Conservation (phyloP, 2,329 filamentous ascomycete genomes). For the Dactylellina haptotyla region DNA sequence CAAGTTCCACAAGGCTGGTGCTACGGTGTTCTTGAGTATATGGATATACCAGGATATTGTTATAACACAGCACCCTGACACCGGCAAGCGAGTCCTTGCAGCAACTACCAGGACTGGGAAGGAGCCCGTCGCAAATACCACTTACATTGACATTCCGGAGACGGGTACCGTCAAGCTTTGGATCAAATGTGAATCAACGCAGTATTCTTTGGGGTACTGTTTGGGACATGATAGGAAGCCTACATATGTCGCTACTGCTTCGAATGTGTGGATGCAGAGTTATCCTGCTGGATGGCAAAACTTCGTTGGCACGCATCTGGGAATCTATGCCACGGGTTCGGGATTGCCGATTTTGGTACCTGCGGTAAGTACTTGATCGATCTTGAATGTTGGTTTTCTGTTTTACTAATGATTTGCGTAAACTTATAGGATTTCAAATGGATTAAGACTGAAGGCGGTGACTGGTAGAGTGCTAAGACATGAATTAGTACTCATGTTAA, state of each 20-base stretch:
- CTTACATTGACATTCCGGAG: conserved; percentile 51
- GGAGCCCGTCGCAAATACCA: conserved; percentile 49
- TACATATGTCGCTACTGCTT: conserved; percentile 52
- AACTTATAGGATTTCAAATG: conserved; percentile 54
- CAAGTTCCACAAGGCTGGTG: conserved; percentile 53
- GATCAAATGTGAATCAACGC: conserved; percentile 54
- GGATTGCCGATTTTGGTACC: conserved; percentile 52
- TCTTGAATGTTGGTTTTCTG: not conserved
- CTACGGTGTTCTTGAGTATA: conserved; percentile 51
- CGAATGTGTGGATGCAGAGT: conserved; percentile 54
- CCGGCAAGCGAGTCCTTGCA: conserved; percentile 50
- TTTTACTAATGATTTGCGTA: not conserved
- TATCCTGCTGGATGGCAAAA: conserved; percentile 55
- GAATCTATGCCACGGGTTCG: conserved; percentile 55
- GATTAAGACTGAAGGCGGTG: conserved; percentile 49
- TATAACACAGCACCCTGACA: conserved; percentile 53
- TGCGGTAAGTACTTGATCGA: conserved; percentile 32
- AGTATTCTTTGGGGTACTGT: conserved; percentile 55
- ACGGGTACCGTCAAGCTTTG: conserved; percentile 50
- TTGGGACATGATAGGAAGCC: conserved; percentile 42
- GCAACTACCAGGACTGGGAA: conserved; percentile 49
- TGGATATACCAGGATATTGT: conserved; percentile 55
- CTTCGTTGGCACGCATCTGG: conserved; percentile 55
- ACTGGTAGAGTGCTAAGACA: conserved; percentile 11
- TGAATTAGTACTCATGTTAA: not conserved